phyloP scores from a whole-genome alignment of 306 rosid genomes.

The Malus fusca region DNA sequence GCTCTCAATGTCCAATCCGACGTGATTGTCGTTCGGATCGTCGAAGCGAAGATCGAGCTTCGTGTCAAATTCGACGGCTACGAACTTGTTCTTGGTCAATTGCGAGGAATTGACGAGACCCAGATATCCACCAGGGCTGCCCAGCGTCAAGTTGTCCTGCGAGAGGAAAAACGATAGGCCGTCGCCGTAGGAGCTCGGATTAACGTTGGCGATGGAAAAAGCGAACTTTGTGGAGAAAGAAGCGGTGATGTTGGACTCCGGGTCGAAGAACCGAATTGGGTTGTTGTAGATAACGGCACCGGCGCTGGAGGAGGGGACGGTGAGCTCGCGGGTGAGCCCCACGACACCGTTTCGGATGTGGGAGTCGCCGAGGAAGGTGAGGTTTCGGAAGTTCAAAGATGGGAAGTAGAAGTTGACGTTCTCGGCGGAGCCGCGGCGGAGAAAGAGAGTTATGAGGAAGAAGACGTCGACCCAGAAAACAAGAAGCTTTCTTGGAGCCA shows the following conservation, averaged over 20 bases:
- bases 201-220: conserved; percentile 39
- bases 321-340: conserved; percentile 61
- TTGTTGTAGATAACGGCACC: conserved; percentile 51
- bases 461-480: conserved; percentile 12
- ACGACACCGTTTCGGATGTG: conserved; percentile 56
- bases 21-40: conserved; percentile 46
- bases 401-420: conserved; percentile 36
- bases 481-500: conserved; percentile 37
- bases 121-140: conserved; percentile 30
- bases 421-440: conserved; percentile 2
- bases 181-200: conserved; percentile 50
- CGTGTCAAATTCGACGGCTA: conserved; percentile 66
- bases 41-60: conserved; percentile 18
- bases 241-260: conserved; percentile 36
- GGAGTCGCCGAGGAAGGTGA: conserved; percentile 80
- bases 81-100: conserved; percentile 24
- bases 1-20: conserved; percentile 51
- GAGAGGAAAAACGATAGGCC: conserved; percentile 69
- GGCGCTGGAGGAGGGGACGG: conserved; percentile 60
- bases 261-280: conserved; percentile 45
- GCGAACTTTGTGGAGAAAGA: conserved; percentile 68
- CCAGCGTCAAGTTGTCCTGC: conserved; percentile 30
- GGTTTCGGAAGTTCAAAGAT: conserved; percentile 64
- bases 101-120: conserved; percentile 43
- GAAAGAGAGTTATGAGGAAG: not conserved